These are phyloP conservation scores for Volvox reticuliferus DNA, from an alignment of 139 green algal species.

Conservation along the genomic window DNA sequence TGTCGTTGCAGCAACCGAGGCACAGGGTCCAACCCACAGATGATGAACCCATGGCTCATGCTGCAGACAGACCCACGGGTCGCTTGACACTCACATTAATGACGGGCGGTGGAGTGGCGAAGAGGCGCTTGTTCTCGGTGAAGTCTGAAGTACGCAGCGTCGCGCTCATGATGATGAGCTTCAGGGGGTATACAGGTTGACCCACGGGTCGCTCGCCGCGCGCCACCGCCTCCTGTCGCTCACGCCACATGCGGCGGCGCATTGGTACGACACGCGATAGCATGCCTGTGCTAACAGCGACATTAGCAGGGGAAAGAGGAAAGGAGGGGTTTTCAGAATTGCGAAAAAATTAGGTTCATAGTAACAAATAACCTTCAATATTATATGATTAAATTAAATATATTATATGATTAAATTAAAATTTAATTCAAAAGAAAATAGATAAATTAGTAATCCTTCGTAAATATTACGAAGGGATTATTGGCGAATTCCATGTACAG, in stretches of 20 bases:
- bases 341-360: too few relatives aligned
- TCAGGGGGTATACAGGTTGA: conserved; percentile 81
- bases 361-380: too few relatives aligned
- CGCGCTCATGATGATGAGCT: conserved; percentile 98
- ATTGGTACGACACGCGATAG: conserved; percentile 91
- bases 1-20: too few relatives aligned
- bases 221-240: conserved; percentile 45
- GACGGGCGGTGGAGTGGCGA: conserved; percentile 81
- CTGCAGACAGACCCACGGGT: background rate
- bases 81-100: conserved; percentile 65
- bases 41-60: too few relatives aligned
- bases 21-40: too few relatives aligned
- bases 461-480: too few relatives aligned
- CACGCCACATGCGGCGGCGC: conserved; percentile 72
- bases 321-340: background rate
- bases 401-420: too few relatives aligned
- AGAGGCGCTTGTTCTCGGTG: conserved; percentile 83
- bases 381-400: too few relatives aligned
- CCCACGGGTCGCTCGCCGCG: conserved; percentile 28
- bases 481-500: too few relatives aligned
- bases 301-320: background rate
- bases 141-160: conserved; percentile 92
- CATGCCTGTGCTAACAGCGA: conserved; percentile 75
- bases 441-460: too few relatives aligned
- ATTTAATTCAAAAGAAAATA: too few relatives aligned